Evolutionary conservation across 83 land plant species (phyloP).

Genomic region (Diphasiastrum complanatum): DNA sequence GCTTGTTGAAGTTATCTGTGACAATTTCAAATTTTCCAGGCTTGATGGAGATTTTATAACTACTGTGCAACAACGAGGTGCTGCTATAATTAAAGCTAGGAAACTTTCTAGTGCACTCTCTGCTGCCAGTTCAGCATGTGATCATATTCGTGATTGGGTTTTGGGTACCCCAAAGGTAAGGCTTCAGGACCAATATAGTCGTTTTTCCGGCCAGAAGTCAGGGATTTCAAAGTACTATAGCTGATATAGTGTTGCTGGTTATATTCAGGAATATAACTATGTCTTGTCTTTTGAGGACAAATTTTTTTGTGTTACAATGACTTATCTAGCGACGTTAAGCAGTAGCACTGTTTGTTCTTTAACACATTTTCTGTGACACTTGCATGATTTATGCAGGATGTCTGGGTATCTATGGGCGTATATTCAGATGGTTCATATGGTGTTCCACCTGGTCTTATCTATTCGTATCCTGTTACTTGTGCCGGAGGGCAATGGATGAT

Average conservation of each 20-base stretch:
- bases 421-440: slow-evolving; percentile 93
- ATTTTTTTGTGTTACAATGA: too few species aligned
- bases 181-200: not conserved
- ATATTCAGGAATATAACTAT: not conserved
- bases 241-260: not conserved
- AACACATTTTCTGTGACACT: too few species aligned
- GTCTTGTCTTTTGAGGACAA: too few species aligned
- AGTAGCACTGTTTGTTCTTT: too few species aligned
- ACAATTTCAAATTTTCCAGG: too few species aligned
- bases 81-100: slow-evolving; percentile 66
- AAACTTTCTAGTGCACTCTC: slow-evolving; percentile 70
- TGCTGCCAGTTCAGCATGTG: slow-evolving; percentile 91
- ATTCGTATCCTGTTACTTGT: slow-evolving; percentile 90
- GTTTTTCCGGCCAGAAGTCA: not conserved
- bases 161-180: slow-evolving; percentile 62
- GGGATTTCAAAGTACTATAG: not conserved
- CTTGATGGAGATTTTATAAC: slow-evolving; percentile 52
- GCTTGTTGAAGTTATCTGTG: too few species aligned
- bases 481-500: slow-evolving; percentile 82
- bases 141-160: slow-evolving; percentile 94
- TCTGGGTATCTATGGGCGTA: slow-evolving; percentile 99
- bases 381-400: slow-evolving; percentile 67
- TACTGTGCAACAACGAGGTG: slow-evolving; percentile 63
- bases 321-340: too few species aligned
- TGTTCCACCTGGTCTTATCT: slow-evolving; percentile 66